Evolutionary conservation across 164 flowering plant genomes (phyloP), one percentile per base, ranked within the genome.

Genomic region (Stephania japonica): DNA sequence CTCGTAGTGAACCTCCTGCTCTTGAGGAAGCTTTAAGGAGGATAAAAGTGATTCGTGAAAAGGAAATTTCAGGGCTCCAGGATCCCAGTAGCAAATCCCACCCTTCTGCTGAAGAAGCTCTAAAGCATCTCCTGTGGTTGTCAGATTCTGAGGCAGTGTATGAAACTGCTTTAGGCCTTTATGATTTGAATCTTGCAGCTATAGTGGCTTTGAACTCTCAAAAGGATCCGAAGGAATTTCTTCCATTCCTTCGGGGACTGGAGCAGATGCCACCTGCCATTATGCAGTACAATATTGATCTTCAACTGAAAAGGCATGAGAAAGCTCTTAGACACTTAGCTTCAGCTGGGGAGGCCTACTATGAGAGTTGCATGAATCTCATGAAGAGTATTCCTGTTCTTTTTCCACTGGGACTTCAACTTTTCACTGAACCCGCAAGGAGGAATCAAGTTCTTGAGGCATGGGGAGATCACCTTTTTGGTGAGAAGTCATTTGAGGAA

Each of bases 171-270:
- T 83, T 96, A 75, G 98, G 99, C 12, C 91, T 96, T 72, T 93
- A 93, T 82, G 98, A 96, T 84, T 78, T 96, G 78, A 89, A 96
- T 77, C 97, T 96, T 83, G 86, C 95, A 49, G 99, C 97, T 67
- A 96, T 93, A 66, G 99, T 96, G 70, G 98, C 98, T 76, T 78
- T 93, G 80, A 90, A 96, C 81, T 88, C 99, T 69, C 97, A 96
- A 72, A 81, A 77, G 73, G 99, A 96, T 70, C 98, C 98, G 62
- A 93, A 93, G 80, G 99, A 96, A 74, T 96, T 96, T 84, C 89
- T 96, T 82, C 99, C 99, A 64, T 91, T 84, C 77, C 94, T 96
- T 32, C 91, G 93, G 80, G 90, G 86, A 74, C 80, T 96, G 77
- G 90, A 91, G 75, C 56, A 38, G 1, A 87, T 91, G 93, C 89